These are phyloP conservation scores for Penicillium taxi DNA, from an alignment of 495 filamentous ascomycete genomes.

Conservation along the genomic window DNA sequence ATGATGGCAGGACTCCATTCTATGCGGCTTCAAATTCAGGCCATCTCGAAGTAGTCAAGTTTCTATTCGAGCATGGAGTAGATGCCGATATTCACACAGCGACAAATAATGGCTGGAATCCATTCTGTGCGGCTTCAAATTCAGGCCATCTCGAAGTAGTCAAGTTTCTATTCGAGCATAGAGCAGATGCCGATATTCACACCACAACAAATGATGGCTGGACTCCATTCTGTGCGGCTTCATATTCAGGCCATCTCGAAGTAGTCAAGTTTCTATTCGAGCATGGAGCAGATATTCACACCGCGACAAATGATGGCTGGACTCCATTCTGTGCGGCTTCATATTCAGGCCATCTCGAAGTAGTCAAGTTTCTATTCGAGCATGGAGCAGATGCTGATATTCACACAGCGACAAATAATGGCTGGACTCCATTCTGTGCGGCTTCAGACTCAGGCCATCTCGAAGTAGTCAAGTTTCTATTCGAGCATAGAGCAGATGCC, in stretches of 20 bases:
- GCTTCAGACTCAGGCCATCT: not conserved
- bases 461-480: not conserved
- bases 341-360: not conserved
- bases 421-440: not conserved
- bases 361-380: not conserved
- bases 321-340: not conserved
- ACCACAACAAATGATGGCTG: too few species aligned
- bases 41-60: not conserved
- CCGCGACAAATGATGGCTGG: too few species aligned
- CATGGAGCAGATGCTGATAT: constrained; percentile 1
- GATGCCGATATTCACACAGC: too few species aligned
- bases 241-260: not conserved
- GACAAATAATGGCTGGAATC: too few species aligned
- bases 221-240: not conserved
- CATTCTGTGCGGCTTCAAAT: not conserved
- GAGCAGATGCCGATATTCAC: too few species aligned
- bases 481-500: not conserved
- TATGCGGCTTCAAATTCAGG: not conserved
- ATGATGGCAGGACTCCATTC: too few species aligned
- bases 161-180: not conserved
- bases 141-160: not conserved
- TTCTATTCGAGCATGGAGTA: not conserved
- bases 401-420: too few species aligned
- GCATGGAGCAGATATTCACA: constrained; percentile 1
- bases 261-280: not conserved